A percentile compares a stretch with the other conserved stretches of the same genome.
Evolutionary conservation across 2,329 filamentous ascomycete genomes (phyloP).

Genomic region (Aureobasidium lini): DNA sequence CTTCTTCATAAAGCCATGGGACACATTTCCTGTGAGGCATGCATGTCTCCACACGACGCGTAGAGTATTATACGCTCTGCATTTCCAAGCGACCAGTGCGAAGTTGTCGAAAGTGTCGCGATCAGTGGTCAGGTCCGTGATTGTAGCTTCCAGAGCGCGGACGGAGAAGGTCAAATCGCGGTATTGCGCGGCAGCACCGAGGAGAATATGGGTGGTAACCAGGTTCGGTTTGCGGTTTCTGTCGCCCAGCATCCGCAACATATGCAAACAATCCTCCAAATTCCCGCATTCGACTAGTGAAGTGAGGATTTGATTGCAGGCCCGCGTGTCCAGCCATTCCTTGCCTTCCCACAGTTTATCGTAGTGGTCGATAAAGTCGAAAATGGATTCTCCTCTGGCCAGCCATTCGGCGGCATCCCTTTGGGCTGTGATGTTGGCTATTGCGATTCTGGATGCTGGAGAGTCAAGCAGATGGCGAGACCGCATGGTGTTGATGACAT

Average conservation of each 20-base stretch:
- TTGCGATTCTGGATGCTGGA: constrained; percentile 8
- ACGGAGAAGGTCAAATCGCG: constrained; percentile 11
- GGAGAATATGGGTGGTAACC: constrained; percentile 22
- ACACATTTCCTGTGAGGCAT: constrained; percentile 21
- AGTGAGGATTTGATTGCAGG: constrained; percentile 18
- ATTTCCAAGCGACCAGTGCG: constrained; percentile 21
- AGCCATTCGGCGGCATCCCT: constrained; percentile 18
- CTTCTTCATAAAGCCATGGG: not conserved
- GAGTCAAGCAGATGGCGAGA: constrained; percentile 18
- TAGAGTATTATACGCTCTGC: constrained; percentile 23
- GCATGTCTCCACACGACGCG: constrained; percentile 29
- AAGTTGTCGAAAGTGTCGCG: constrained; percentile 19
- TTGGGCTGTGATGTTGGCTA: constrained; percentile 8
- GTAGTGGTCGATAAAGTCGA: constrained; percentile 19
- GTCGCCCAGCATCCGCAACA: constrained; percentile 18
- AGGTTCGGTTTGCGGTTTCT: constrained; percentile 16
- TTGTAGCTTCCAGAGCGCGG: not conserved
- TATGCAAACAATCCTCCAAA: constrained; percentile 17
- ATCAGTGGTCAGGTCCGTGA: constrained; percentile 3
- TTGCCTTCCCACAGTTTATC: constrained; percentile 16
- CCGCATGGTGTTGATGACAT: constrained; percentile 20
- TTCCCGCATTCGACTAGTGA: constrained; percentile 16
- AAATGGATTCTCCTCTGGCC: constrained; percentile 5
- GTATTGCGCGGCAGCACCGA: constrained; percentile 18
- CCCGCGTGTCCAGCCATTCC: constrained; percentile 21